Conservation (phyloP, 2,329 filamentous ascomycete species). For the Colletotrichum horii region DNA sequence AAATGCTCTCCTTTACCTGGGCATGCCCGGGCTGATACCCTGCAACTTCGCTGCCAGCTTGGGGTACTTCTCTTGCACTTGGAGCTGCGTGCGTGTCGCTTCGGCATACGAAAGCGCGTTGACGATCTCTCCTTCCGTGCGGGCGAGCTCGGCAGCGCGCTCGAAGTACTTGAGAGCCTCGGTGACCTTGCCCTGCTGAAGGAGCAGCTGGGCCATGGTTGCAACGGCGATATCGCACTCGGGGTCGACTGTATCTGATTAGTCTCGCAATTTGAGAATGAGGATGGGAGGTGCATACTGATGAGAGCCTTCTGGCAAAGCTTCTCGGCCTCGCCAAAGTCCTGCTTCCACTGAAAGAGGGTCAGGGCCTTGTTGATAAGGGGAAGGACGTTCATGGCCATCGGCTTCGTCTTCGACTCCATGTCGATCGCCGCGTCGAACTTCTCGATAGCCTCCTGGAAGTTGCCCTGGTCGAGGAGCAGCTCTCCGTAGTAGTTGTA, state of each 20-base stretch:
- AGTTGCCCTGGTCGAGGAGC: slow-evolving; percentile 95
- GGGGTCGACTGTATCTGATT: slow-evolving; percentile 76
- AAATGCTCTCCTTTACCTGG: slow-evolving; percentile 11
- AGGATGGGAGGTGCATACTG: slow-evolving; percentile 64
- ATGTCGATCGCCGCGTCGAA: slow-evolving; percentile 99
- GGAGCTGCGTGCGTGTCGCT: slow-evolving; percentile 92
- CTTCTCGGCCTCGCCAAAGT: slow-evolving; percentile 93
- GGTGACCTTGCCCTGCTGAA: slow-evolving; percentile 96
- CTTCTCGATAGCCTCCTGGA: slow-evolving; percentile 92
- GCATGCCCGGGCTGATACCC: slow-evolving; percentile 45
- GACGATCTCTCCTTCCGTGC: slow-evolving; percentile 94
- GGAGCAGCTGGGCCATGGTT: slow-evolving; percentile 95
- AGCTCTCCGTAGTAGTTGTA: slow-evolving; percentile 99
- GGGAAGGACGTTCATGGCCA: slow-evolving; percentile 96
- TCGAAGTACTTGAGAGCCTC: slow-evolving; percentile 97
- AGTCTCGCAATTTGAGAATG: slow-evolving; percentile 27
- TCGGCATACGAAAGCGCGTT: slow-evolving; percentile 97
- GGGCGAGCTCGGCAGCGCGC: slow-evolving; percentile 89
- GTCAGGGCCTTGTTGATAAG: slow-evolving; percentile 98
- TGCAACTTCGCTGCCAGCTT: slow-evolving; percentile 76
- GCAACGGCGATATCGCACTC: slow-evolving; percentile 99
- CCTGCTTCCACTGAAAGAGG: slow-evolving; percentile 97
- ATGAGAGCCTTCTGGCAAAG: slow-evolving; percentile 97
- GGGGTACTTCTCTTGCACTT: slow-evolving; percentile 87
- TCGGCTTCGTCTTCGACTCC: slow-evolving; percentile 92